Evolutionary conservation across 805 yeast species (phyloP).

Genomic region (Saccharomycopsis javanensis): DNA sequence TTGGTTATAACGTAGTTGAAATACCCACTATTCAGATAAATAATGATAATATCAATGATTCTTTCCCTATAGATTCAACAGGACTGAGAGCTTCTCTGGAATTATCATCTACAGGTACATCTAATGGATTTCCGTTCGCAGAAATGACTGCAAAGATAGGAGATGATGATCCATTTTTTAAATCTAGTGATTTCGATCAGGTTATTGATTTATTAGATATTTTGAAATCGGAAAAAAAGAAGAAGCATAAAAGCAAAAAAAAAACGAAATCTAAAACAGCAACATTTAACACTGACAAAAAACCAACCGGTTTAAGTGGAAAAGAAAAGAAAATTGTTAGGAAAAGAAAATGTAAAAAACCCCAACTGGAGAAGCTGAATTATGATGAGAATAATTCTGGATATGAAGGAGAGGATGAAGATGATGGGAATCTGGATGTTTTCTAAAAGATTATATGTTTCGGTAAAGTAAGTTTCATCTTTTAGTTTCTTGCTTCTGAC

Average conservation of each 20-base stretch:
- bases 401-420: background rate
- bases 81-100: background rate
- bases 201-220: constrained; percentile 15
- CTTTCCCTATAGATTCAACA: background rate
- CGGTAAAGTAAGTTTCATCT: too few species aligned
- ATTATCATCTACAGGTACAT: background rate
- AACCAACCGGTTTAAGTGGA: background rate
- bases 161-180: constrained; percentile 13
- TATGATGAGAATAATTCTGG: background rate
- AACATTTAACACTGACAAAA: background rate
- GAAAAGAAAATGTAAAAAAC: background rate
- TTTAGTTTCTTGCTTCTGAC: background rate
- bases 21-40: background rate
- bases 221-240: constrained; percentile 4
- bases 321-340: background rate
- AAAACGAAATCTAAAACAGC: background rate
- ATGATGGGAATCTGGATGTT: too few species aligned
- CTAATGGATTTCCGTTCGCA: constrained; percentile 4
- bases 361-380: background rate
- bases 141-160: constrained; percentile 10
- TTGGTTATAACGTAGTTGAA: background rate
- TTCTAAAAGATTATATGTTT: too few species aligned
- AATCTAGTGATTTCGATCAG: constrained; percentile 8
- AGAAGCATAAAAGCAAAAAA: constrained; percentile 1
- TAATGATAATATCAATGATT: background rate